Evolutionary conservation across 1,284 basidiomycete genomes (phyloP).

Genomic region (Puccinia brachypodii): DNA sequence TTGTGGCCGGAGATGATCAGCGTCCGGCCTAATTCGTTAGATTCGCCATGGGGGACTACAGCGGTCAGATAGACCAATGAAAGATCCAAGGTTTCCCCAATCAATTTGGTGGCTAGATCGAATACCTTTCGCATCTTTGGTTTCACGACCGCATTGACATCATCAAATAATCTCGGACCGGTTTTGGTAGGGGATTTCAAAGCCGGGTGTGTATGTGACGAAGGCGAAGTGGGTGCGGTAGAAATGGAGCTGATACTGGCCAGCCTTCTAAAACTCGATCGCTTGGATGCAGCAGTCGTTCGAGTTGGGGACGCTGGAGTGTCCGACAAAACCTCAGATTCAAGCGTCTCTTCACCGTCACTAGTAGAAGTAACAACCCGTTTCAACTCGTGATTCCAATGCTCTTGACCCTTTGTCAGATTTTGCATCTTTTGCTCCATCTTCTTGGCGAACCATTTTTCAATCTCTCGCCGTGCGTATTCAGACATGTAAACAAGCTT

Average conservation of each 20-base stretch:
- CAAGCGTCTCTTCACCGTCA: neutral
- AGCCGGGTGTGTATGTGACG: neutral
- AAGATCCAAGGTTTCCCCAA: conserved; percentile 52
- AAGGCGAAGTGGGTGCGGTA: conserved; percentile 14
- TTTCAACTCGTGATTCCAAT: conserved; percentile 19
- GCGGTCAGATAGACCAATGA: conserved; percentile 53
- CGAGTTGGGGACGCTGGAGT: neutral
- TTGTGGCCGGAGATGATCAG: conserved; percentile 52
- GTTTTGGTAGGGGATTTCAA: neutral
- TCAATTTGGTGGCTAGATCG: conserved; percentile 52
- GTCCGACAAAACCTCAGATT: conserved; percentile 18
- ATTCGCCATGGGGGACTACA: conserved; percentile 18
- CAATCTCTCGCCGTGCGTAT: conserved; percentile 51
- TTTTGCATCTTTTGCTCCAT: conserved; percentile 28
- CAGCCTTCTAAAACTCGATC: neutral
- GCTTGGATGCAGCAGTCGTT: neutral
- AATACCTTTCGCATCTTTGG: conserved; percentile 53
- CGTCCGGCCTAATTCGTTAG: conserved; percentile 11
- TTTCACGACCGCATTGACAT: conserved; percentile 1
- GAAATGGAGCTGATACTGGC: neutral
- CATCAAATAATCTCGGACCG: conserved; percentile 33
- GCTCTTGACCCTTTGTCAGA: neutral
- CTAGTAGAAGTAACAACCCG: neutral
- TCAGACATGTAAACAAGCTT: conserved; percentile 51
- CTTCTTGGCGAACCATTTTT: conserved; percentile 50